These are phyloP conservation scores for Magnaporthales sp. DNA, from an alignment of 2,329 filamentous ascomycete genomes.

Conservation along the genomic window DNA sequence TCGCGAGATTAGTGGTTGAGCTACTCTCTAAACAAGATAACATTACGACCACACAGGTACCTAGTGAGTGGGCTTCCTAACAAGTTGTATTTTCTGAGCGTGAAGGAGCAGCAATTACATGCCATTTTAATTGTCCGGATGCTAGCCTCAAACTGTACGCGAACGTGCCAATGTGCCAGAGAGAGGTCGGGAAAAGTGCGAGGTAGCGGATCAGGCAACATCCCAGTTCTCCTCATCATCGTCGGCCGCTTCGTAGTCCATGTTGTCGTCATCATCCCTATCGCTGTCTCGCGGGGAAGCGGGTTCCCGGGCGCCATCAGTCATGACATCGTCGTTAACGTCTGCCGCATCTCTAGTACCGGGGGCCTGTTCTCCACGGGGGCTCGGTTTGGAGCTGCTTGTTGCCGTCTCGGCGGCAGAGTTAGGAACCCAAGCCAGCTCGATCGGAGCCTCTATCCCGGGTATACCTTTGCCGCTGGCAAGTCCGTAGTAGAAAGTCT, in stretches of 20 bases:
- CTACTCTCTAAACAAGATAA: not conserved
- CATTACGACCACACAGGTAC: not conserved
- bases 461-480: conserved; percentile 42
- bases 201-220: not conserved
- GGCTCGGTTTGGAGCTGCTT: not conserved
- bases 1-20: not conserved
- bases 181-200: not conserved
- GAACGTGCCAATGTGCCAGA: not conserved
- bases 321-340: not conserved
- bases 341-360: not conserved
- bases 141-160: not conserved
- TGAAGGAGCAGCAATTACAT: not conserved
- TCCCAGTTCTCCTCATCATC: not conserved
- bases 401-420: conserved; percentile 1
- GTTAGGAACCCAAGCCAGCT: conserved; percentile 50
- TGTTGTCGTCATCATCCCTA: not conserved
- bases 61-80: not conserved
- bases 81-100: not conserved
- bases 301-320: not conserved
- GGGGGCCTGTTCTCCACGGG: not conserved
- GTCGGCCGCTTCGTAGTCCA: conserved; percentile 4
- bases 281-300: not conserved
- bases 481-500: conserved; percentile 57
- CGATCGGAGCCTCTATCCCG: conserved; percentile 51
- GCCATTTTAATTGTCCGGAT: not conserved